These are phyloP conservation scores for Fraxinus platypoda DNA, from an alignment of 305 asterid genomes.

Conservation along the genomic window DNA sequence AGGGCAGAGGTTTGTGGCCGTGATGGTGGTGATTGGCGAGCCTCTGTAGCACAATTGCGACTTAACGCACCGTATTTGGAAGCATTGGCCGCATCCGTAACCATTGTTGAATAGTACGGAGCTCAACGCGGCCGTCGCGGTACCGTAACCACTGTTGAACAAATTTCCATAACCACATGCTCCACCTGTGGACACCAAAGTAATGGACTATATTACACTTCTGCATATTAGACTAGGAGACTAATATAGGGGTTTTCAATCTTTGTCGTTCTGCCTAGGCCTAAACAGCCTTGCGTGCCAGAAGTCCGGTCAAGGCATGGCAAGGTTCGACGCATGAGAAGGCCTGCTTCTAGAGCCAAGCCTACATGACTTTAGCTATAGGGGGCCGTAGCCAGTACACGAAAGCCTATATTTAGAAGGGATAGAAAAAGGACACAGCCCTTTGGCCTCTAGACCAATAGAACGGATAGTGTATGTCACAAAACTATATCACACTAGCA, in stretches of 20 bases:
- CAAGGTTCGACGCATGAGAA: neutral
- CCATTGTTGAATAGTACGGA: slow-evolving; percentile 70
- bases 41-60: slow-evolving; percentile 56
- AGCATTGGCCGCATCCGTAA: slow-evolving; percentile 80
- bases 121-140: slow-evolving; percentile 82
- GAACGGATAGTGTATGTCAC: no score
- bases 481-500: neutral
- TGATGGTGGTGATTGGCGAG: slow-evolving; percentile 55
- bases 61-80: slow-evolving; percentile 55
- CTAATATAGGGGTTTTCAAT: neutral
- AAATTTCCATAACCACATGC: slow-evolving; percentile 90
- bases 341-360: neutral
- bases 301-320: neutral
- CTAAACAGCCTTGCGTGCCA: neutral
- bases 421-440: neutral
- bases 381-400: neutral
- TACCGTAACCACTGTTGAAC: slow-evolving; percentile 60
- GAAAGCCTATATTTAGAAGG: neutral
- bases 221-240: neutral
- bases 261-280: neutral
- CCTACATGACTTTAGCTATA: neutral
- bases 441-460: neutral
- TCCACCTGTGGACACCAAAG: slow-evolving; percentile 44
- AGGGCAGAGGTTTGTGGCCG: slow-evolving; percentile 91
- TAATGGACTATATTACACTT: neutral